These are phyloP conservation scores for Limnomonas spitsbergensis DNA, from an alignment of 139 green algal genomes.

Conservation along the genomic window DNA sequence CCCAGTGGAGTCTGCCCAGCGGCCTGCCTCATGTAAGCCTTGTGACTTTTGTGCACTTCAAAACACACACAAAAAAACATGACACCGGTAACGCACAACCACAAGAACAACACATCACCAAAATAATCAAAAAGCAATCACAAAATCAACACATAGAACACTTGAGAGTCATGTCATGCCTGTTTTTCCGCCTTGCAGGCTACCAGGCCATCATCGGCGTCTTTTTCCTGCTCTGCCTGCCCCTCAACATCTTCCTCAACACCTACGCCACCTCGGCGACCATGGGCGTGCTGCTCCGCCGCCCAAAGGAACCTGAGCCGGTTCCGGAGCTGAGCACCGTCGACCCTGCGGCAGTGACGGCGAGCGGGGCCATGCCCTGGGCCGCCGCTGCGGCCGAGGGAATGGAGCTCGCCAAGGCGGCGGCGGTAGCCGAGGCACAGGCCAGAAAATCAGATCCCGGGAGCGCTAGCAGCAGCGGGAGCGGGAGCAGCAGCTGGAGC, in stretches of 20 bases:
- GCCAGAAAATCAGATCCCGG: conserved; percentile 10
- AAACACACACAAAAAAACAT: too few species aligned
- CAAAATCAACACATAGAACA: too few species aligned
- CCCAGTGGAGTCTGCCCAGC: too few species aligned
- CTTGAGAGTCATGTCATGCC: too few species aligned
- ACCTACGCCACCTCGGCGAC: not conserved
- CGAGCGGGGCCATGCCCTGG: not conserved
- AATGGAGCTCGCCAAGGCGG: not conserved
- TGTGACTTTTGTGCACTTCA: too few species aligned
- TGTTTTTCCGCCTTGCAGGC: conserved; percentile 29
- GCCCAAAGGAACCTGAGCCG: not conserved
- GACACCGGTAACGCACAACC: too few species aligned
- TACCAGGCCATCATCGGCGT: conserved; percentile 46
- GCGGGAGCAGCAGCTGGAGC: not conserved
- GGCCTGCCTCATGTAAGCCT: too few species aligned
- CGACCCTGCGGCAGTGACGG: not conserved
- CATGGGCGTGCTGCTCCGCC: not conserved
- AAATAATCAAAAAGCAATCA: too few species aligned
- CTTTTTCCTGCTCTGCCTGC: conserved; percentile 53
- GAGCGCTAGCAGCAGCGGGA: conserved; percentile 20
- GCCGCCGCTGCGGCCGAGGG: not conserved
- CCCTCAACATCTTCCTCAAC: conserved; percentile 51
- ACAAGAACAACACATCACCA: too few species aligned
- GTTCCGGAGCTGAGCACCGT: not conserved
- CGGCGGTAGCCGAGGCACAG: not conserved